Conservation (phyloP, 1,284 basidiomycete species). For the Sanguinoderma infundibulare region DNA sequence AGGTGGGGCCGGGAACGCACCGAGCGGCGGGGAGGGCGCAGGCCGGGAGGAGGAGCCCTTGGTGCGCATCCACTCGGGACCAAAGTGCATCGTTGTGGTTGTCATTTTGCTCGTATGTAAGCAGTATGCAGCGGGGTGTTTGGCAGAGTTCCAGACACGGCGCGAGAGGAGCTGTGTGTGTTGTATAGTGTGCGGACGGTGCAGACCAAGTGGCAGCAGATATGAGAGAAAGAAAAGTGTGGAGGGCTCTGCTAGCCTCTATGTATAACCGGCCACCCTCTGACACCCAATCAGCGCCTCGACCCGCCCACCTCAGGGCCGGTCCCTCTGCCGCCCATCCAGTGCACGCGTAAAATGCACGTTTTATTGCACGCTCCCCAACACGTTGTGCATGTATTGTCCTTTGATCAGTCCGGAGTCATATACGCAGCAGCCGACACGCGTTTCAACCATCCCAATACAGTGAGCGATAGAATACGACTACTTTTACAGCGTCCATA, state of each 20-base stretch:
- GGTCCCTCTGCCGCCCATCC: conserved; percentile 18
- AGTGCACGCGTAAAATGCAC: conserved; percentile 10
- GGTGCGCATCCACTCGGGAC: conserved; percentile 88
- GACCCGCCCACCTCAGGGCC: conserved; percentile 30
- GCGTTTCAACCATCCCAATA: conserved; percentile 4
- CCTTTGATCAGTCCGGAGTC: too few relatives aligned
- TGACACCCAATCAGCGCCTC: conserved; percentile 23
- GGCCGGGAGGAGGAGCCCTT: conserved; percentile 61
- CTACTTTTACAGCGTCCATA: conserved; percentile 23
- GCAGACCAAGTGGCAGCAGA: conserved; percentile 22
- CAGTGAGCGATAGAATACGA: conserved; percentile 18
- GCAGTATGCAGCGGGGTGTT: conserved; percentile 5
- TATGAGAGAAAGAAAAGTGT: conserved; percentile 31
- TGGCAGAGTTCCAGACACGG: conserved; percentile 11
- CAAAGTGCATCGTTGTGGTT: conserved; percentile 80
- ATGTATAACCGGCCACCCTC: conserved; percentile 15
- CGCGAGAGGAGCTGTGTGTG: conserved; percentile 9
- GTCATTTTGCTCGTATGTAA: conserved; percentile 69
- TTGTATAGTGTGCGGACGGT: conserved; percentile 21
- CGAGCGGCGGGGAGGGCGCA: conserved; percentile 62
- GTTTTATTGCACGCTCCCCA: conserved; percentile 19
- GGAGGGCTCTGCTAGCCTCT: not conserved
- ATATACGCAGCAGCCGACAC: not conserved
- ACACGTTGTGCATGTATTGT: not conserved
- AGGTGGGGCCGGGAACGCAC: conserved; percentile 45